phyloP scores from a whole-genome alignment of 1,284 basidiomycete genomes.

The Rhodotorula glutinis region DNA sequence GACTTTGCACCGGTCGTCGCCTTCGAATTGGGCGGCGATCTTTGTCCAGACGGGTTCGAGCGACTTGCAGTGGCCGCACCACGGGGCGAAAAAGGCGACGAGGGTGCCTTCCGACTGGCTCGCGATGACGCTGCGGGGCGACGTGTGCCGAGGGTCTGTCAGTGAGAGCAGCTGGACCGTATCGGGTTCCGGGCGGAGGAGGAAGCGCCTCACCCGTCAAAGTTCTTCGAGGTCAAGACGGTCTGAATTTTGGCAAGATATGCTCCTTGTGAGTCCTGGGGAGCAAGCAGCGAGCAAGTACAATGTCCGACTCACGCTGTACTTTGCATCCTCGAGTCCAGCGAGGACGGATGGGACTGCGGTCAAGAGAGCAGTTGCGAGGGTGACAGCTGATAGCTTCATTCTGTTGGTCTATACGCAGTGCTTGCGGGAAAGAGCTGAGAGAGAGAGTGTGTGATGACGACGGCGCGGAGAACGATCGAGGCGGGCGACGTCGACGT shows the following conservation, averaged over 20 bases:
- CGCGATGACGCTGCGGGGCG: constrained; percentile 6
- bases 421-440: too few relatives aligned
- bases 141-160: too few relatives aligned
- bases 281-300: too few relatives aligned
- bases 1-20: constrained; percentile 75
- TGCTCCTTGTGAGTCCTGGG: too few relatives aligned
- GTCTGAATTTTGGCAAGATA: constrained; percentile 50
- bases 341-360: constrained; percentile 51
- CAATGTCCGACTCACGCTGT: constrained; percentile 13
- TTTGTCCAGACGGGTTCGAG: constrained; percentile 76
- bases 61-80: constrained; percentile 53
- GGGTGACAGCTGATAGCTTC: constrained; percentile 15
- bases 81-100: constrained; percentile 49
- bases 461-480: background rate
- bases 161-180: too few relatives aligned
- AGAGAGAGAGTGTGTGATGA: background rate
- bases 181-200: too few relatives aligned
- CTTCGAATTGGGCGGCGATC: constrained; percentile 72
- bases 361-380: constrained; percentile 1
- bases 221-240: constrained; percentile 71
- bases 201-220: constrained; percentile 60
- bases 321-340: constrained; percentile 55
- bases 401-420: background rate
- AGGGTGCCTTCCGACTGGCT: constrained; percentile 51
- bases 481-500: too few relatives aligned